These are phyloP conservation scores for Mucor sp. DNA, from an alignment of 371 early-diverging fungal genomes.

Conservation along the genomic window DNA sequence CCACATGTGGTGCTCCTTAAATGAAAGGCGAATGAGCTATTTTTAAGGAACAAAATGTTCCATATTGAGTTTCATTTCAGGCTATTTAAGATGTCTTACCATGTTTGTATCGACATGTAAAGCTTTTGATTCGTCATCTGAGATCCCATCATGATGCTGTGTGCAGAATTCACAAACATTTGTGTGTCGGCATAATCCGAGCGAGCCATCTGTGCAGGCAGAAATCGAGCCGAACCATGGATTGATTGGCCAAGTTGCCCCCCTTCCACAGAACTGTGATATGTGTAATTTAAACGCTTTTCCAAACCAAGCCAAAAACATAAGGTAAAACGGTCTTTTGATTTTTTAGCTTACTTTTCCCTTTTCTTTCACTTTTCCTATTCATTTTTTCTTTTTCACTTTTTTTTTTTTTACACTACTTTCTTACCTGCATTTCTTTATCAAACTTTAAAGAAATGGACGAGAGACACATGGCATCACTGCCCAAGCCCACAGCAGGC, in stretches of 20 bases:
- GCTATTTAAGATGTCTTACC: not conserved
- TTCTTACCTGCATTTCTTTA: not conserved
- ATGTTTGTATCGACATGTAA: not conserved
- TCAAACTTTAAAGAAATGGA: not conserved
- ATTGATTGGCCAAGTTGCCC: not conserved
- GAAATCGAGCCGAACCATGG: not conserved
- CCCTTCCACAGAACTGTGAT: not conserved
- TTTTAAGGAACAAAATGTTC: not conserved
- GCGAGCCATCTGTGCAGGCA: not conserved
- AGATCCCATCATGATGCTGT: not conserved
- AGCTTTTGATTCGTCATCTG: not conserved
- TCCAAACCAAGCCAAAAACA: not conserved
- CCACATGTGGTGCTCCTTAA: not conserved
- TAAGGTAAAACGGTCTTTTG: constrained; percentile 1
- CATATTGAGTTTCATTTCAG: not conserved
- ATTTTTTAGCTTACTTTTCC: constrained; percentile 1
- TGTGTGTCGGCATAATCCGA: constrained; percentile 2
- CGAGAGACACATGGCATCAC: not conserved
- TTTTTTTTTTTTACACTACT: not conserved
- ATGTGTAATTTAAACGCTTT: not conserved
- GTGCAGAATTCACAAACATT: not conserved
- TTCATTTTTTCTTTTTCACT: not conserved
- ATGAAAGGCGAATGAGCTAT: not conserved
- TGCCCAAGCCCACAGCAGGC: not conserved
- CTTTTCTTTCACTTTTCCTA: not conserved